phyloP scores from a whole-genome alignment of 192 early-diverging fungal species.

The Backusella mclennaniae region DNA sequence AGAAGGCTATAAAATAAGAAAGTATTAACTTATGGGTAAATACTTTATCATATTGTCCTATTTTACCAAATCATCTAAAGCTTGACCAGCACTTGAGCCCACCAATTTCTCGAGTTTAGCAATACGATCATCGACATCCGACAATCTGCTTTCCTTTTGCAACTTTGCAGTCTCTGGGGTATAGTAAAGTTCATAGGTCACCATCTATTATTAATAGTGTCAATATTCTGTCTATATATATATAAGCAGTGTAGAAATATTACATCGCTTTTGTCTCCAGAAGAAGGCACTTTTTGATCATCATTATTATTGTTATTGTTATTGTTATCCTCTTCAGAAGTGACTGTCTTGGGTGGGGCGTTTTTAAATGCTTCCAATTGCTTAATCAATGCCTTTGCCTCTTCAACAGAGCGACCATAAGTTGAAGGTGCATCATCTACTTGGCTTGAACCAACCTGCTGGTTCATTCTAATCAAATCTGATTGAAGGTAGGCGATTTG shows the following conservation, averaged over 20 bases:
- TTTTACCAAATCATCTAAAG: conserved; percentile 45
- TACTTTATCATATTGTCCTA: no score
- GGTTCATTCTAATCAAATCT: conserved; percentile 47
- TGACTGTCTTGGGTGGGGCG: conserved; percentile 12
- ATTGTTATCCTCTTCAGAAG: neutral
- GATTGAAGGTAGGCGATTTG: conserved; percentile 51
- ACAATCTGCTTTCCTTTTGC: conserved; percentile 53
- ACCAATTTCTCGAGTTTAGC: conserved; percentile 67
- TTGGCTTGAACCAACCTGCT: conserved; percentile 36
- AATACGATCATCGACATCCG: conserved; percentile 67
- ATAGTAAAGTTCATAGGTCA: conserved; percentile 76
- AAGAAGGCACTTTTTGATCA: neutral
- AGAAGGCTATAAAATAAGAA: conserved; percentile 1
- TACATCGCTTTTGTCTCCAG: neutral
- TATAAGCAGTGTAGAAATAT: neutral
- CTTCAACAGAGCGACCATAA: conserved; percentile 39
- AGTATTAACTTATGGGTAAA: no score
- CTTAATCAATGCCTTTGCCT: conserved; percentile 48
- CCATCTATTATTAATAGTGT: conserved; percentile 29
- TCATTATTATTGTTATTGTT: neutral
- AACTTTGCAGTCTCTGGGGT: conserved; percentile 59
- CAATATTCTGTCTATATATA: neutral
- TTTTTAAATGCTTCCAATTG: conserved; percentile 54
- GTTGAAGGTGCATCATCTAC: conserved; percentile 26
- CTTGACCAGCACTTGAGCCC: conserved; percentile 62